These are phyloP conservation scores for Dictyostelium capitatum DNA, from an alignment of 78 protist species.

Conservation along the genomic window DNA sequence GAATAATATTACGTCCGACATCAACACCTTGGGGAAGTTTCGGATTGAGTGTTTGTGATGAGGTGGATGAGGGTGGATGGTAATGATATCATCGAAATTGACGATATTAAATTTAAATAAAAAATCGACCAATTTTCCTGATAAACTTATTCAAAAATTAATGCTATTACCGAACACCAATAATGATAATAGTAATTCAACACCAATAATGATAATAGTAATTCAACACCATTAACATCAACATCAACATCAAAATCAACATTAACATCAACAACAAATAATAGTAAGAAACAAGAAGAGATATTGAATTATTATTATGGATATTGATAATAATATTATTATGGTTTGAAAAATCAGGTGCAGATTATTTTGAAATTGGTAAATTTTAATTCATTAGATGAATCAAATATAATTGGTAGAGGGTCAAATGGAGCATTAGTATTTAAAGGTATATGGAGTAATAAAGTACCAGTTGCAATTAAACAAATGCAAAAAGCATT, in stretches of 20 bases:
- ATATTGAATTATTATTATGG: no score
- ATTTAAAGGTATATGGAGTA: slow-evolving; percentile 54
- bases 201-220: not conserved
- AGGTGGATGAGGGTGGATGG: slow-evolving; percentile 83
- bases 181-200: no score
- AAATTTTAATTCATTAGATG: slow-evolving; percentile 48
- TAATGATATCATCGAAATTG: no score
- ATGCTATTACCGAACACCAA: no score
- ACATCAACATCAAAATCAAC: not conserved
- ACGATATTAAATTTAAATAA: no score
- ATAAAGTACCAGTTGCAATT: slow-evolving; percentile 69
- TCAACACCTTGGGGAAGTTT: no score
- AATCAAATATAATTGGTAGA: slow-evolving; percentile 34
- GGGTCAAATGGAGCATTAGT: slow-evolving; percentile 69
- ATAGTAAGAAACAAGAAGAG: not conserved
- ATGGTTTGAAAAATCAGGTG: not conserved
- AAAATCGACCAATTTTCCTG: no score
- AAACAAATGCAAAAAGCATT: slow-evolving; percentile 53
- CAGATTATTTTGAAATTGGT: slow-evolving; percentile 15
- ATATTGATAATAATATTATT: not conserved
- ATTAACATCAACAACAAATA: not conserved
- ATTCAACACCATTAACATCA: no score
- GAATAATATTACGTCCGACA: slow-evolving; percentile 77
- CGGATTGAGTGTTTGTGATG: no score
- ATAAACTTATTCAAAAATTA: no score